Evolutionary conservation across 441 rosid genomes (phyloP).

Genomic region (Iberis amara): DNA sequence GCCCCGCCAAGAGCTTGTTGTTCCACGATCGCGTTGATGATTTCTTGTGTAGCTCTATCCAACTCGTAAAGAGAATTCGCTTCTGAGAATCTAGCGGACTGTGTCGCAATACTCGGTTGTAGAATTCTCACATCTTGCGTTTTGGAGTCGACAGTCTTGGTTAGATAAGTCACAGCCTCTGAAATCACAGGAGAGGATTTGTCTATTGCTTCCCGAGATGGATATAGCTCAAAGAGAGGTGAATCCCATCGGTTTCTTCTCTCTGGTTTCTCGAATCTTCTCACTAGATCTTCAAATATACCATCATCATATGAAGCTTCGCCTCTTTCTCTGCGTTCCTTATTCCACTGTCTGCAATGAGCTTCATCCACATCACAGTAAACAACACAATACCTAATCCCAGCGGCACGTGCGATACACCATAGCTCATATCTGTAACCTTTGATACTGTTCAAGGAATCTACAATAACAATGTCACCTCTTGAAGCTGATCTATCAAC

Average conservation of each 20-base stretch:
- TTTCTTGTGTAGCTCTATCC: constrained; percentile 85
- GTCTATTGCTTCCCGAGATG: constrained; percentile 47
- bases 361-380: constrained; percentile 65
- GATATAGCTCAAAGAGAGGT: constrained; percentile 74
- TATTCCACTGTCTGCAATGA: constrained; percentile 69
- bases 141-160: constrained; percentile 66
- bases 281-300: constrained; percentile 64
- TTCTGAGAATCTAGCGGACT: constrained; percentile 55
- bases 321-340: constrained; percentile 55
- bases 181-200: constrained; percentile 53
- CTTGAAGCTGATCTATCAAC: constrained; percentile 92
- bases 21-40: constrained; percentile 63
- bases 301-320: constrained; percentile 53
- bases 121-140: constrained; percentile 64
- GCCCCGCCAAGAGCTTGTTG: constrained; percentile 73
- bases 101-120: constrained; percentile 92
- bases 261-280: constrained; percentile 89
- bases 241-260: constrained; percentile 94
- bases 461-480: constrained; percentile 70
- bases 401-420: constrained; percentile 91
- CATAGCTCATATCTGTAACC: constrained; percentile 92
- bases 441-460: constrained; percentile 89
- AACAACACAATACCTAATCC: constrained; percentile 72
- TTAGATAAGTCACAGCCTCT: constrained; percentile 75
- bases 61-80: constrained; percentile 80